Evolutionary conservation across 352 stramenopile genomes (phyloP), one percentile per base, ranked within the genome.

Genomic region (Phytophthora litchii): DNA sequence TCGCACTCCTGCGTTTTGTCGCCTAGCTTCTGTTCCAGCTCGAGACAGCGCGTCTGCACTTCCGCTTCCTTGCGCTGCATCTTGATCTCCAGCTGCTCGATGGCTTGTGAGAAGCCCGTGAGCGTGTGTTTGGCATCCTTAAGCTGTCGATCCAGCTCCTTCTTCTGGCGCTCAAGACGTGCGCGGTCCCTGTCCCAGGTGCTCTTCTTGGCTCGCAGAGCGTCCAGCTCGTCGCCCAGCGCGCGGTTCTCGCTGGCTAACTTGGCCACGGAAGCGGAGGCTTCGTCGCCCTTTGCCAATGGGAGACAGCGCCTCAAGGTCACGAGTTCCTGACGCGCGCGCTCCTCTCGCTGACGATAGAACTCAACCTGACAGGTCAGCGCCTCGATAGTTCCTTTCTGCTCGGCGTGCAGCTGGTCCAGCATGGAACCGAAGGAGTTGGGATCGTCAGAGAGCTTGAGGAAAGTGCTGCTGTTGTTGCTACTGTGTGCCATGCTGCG

Each of bases 321-420:
- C 13, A 78, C 70, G 23, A 89, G 47, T 64, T 92, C 83, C 58
- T 89, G 77, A 21, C 74, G 82, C 35, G 75, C 75, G 5, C 83
- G 83, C 60, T 89, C 78, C 43, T 92, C 83, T 16, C 80, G 78
- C 42, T 90, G 78, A 19, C 83, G 80, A 48, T 90, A 92, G 66
- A 92, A 90, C 60, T 90, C 76, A 11, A 92, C 79, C 54, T 92
- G 83, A 51, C 76, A 84, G 10, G 74, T 80, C 29, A 92, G 50
- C 47, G 83, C 83, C 67, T 92, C 83, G 67, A 92, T 92, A n/a
- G 83, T 92, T 46, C 76, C 83, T 55, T 88, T 89, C 58, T 92
- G 83, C 49, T 92, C 83, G 43, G 83, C 78, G 56, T 92, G 83
- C 37, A 92, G 65, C 53, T 92, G 80, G 63, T 92, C 83, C 51